Evolutionary conservation across 2,329 filamentous ascomycete species (phyloP).

Genomic region (Orbilia quercus): DNA sequence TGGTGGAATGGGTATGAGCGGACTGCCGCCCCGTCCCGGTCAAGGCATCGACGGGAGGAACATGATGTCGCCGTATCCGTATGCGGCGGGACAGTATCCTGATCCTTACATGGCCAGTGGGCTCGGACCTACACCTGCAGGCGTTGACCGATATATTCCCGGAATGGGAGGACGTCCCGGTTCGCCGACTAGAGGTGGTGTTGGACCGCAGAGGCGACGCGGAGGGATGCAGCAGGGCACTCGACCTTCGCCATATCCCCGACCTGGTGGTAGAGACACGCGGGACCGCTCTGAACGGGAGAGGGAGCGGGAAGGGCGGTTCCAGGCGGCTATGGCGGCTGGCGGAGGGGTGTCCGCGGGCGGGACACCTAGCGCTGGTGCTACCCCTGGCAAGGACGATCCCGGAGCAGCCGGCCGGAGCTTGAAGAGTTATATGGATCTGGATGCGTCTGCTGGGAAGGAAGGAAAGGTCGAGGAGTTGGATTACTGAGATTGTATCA

Average conservation of each 20-base stretch:
- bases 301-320: conserved; percentile 67
- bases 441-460: conserved; percentile 82
- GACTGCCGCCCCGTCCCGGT: conserved; percentile 36
- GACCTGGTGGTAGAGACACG: conserved; percentile 45
- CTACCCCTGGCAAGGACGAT: conserved; percentile 84
- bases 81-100: conserved; percentile 56
- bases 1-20: conserved; percentile 60
- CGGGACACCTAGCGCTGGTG: conserved; percentile 77
- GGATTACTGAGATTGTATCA: conserved; percentile 75
- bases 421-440: conserved; percentile 95
- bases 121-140: conserved; percentile 58
- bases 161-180: conserved; percentile 55
- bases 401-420: conserved; percentile 87
- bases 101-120: conserved; percentile 57
- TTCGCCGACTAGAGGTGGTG: conserved; percentile 51
- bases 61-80: conserved; percentile 52
- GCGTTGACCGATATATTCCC: conserved; percentile 58
- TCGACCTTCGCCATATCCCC: conserved; percentile 50
- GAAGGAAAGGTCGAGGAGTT: conserved; percentile 77
- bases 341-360: conserved; percentile 73
- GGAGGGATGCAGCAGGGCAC: conserved; percentile 49
- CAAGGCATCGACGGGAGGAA: conserved; percentile 42
- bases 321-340: conserved; percentile 65
- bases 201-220: conserved; percentile 52
- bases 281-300: conserved; percentile 56